Conservation (phyloP, 768 basidiomycete species). For the Tephrocybe sp. region DNA sequence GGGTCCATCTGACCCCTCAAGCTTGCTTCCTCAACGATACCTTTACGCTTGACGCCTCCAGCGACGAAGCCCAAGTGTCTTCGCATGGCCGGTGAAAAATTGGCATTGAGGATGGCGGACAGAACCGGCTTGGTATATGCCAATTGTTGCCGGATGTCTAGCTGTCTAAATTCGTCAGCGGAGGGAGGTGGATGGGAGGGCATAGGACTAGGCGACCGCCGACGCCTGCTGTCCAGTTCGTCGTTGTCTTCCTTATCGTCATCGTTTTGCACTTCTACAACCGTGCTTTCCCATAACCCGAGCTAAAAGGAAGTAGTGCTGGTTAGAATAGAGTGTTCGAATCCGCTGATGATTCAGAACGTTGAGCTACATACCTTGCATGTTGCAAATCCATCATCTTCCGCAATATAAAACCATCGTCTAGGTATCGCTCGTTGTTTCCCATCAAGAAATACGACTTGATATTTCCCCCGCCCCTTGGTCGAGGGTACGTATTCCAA, state of each 20-base stretch:
- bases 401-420: conserved; percentile 55
- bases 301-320: conserved; percentile 34
- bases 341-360: no score
- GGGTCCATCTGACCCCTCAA: conserved; percentile 29
- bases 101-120: conserved; percentile 53
- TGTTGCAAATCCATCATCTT: conserved; percentile 59
- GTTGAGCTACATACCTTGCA: conserved; percentile 46
- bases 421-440: conserved; percentile 40
- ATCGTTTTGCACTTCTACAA: conserved; percentile 39
- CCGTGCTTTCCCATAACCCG: conserved; percentile 53
- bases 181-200: conserved; percentile 43
- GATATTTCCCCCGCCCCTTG: conserved; percentile 43
- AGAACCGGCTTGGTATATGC: conserved; percentile 66
- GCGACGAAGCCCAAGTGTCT: conserved; percentile 57
- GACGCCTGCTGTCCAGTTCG: conserved; percentile 20
- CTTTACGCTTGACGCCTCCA: conserved; percentile 50
- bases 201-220: conserved; percentile 38
- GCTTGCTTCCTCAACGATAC: conserved; percentile 34
- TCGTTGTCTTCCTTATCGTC: conserved; percentile 33
- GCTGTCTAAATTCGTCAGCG: conserved; percentile 40
- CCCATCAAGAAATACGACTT: conserved; percentile 60
- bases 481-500: conserved; percentile 47
- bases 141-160: conserved; percentile 59
- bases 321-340: no score
- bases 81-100: conserved; percentile 50